Base-by-base conservation (phyloP, 768 basidiomycete genomes). In the Strobilomyces dryophilus region DNA sequence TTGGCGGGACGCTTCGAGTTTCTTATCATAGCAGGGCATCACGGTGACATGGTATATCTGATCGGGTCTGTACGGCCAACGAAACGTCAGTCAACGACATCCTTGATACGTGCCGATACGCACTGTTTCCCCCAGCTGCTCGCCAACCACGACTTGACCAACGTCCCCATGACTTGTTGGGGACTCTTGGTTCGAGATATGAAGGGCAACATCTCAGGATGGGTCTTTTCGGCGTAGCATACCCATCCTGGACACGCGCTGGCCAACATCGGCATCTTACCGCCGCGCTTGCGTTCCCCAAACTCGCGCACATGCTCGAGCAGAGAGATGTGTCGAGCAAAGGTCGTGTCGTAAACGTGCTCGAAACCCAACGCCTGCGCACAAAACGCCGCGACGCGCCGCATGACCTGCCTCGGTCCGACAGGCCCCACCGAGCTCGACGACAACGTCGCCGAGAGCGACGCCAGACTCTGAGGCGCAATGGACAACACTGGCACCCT, bases 21-120 rank as follows among this genome's bases (percentile, higher is more conserved):
- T 99, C 74, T 98, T 98, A 79, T 99, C 97, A 71, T 98, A 98
- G 71, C 97, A 99, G 0, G 97, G 95, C 95, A 98, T 98, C 47
- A 98, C 94, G 0, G 92, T 81, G 49, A 98, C 93, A 64, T 99
- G 97, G 66, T 98, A 99, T 42, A 99, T 81, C 61, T 91, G 78
- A 62, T 90, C 76, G 1, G 93, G 92, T 36, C 91, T 95, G 66
- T 24, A 18, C 14, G 15, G 14, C 9, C 32, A 17, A 24, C 2
- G 53, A 45, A 39, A 55, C 9, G 47, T 62, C 21, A 54, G 51
- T 29, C 47, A 31, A 43, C n/a, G 3, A 41, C 6, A 47, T 15
- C n/a, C 2, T 12, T 6, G 40, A 50, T 34, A 5, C 47, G 17
- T 39, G 18, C 32, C 15, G 18, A 44, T 31, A 78, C 91, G 63